These are phyloP conservation scores for Fusarium nygamai DNA, from an alignment of 2,329 filamentous ascomycete genomes.

Conservation along the genomic window DNA sequence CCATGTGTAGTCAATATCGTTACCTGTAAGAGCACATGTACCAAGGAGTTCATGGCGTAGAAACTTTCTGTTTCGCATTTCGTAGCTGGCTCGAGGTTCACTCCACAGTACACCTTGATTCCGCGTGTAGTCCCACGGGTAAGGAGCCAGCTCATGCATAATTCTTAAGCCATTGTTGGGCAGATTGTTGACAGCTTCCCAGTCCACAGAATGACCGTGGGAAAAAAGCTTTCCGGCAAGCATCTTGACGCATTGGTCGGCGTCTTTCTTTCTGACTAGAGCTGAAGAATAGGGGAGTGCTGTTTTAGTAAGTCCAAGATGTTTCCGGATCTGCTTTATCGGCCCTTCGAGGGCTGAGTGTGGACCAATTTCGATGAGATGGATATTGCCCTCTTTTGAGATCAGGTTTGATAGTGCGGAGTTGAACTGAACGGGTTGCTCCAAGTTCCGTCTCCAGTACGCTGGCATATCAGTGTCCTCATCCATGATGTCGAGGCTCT, in stretches of 20 bases:
- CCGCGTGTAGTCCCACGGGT: background rate
- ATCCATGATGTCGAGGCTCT: no score
- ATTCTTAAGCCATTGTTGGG: background rate
- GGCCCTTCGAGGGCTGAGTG: background rate
- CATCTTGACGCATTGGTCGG: background rate
- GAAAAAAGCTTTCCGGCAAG: background rate
- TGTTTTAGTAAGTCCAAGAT: background rate
- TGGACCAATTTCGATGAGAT: background rate
- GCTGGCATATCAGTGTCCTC: background rate
- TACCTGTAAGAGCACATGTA: rapidly evolving
- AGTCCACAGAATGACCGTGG: background rate
- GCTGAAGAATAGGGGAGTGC: background rate
- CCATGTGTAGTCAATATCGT: background rate
- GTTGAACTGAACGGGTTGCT: background rate
- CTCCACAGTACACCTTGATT: background rate
- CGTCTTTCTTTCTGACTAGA: background rate
- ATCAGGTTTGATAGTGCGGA: background rate
- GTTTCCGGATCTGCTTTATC: background rate
- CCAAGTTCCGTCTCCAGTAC: background rate
- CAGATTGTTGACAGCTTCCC: background rate
- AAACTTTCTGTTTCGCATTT: background rate
- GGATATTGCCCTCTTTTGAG: background rate
- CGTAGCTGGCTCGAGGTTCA: background rate
- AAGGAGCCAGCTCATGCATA: background rate
- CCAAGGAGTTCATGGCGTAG: background rate